These are phyloP conservation scores for Penicillium concentricum DNA, from an alignment of 2,329 filamentous ascomycete genomes.

Conservation along the genomic window DNA sequence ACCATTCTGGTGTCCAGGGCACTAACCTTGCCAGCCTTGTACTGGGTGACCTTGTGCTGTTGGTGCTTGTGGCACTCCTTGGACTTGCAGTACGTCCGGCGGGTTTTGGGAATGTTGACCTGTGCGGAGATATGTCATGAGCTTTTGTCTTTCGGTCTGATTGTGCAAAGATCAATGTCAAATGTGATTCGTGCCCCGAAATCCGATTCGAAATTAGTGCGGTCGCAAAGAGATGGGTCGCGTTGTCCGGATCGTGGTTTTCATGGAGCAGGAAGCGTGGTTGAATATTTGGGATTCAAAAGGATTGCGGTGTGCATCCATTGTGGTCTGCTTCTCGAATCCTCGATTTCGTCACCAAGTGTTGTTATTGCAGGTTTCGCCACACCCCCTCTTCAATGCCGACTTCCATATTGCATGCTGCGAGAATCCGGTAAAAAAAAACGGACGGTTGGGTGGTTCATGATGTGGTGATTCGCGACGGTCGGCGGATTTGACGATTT, in stretches of 20 bases:
- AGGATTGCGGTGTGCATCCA: background rate
- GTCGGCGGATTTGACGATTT: constrained; percentile 17
- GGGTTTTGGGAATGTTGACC: constrained; percentile 99
- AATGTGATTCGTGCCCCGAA: constrained; percentile 3
- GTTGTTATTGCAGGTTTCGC: constrained; percentile 1
- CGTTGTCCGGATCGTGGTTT: background rate
- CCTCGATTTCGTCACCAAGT: background rate
- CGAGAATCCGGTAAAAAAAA: constrained; percentile 1
- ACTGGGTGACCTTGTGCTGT: constrained; percentile 91
- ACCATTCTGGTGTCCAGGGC: constrained; percentile 20
- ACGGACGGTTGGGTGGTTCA: background rate
- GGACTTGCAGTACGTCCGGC: constrained; percentile 97
- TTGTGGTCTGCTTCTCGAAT: background rate
- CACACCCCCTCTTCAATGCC: background rate
- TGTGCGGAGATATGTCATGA: constrained; percentile 41
- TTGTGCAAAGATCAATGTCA: constrained; percentile 7
- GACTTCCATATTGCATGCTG: background rate
- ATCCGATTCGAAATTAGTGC: constrained; percentile 12
- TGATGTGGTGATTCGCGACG: constrained; percentile 6
- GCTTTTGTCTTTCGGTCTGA: constrained; percentile 15
- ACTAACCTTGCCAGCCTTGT: constrained; percentile 89
- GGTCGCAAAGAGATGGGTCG: constrained; percentile 1
- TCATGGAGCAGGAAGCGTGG: background rate
- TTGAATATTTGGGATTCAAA: background rate
- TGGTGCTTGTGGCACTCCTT: constrained; percentile 92